These are phyloP conservation scores for Helotiales sp. DNA, from an alignment of 2,329 filamentous ascomycete genomes.

Conservation along the genomic window DNA sequence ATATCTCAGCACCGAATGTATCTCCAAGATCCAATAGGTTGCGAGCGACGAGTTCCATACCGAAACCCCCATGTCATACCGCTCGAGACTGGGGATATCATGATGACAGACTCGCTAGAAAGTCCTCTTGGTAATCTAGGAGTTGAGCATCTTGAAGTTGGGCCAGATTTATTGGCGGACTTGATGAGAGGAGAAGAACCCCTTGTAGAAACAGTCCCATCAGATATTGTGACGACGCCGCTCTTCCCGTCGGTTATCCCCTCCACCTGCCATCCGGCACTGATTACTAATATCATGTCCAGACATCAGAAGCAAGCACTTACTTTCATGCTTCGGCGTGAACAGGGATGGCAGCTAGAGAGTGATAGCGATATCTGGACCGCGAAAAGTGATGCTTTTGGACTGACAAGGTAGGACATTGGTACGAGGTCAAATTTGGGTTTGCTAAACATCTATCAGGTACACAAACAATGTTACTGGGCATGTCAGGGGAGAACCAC, in stretches of 20 bases:
- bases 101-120: neutral
- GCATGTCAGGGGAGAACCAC: conserved; percentile 6
- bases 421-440: neutral
- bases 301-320: conserved; percentile 35
- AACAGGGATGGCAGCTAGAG: conserved; percentile 26
- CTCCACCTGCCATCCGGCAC: neutral
- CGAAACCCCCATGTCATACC: neutral
- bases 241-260: conserved; percentile 18
- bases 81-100: neutral
- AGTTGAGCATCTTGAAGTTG: neutral
- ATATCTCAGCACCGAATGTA: neutral
- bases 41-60: neutral
- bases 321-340: conserved; percentile 31
- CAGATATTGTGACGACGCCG: conserved; percentile 14
- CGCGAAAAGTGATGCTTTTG: neutral
- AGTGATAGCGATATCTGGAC: conserved; percentile 26
- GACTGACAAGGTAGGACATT: neutral
- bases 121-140: neutral
- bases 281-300: neutral
- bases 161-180: neutral
- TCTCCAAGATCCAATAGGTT: neutral
- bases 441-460: conserved; percentile 10
- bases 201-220: conserved; percentile 17
- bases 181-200: neutral
- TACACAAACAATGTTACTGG: conserved; percentile 27